Evolutionary conservation across 306 rosid species (phyloP).

Genomic region (Quillaja saponaria): DNA sequence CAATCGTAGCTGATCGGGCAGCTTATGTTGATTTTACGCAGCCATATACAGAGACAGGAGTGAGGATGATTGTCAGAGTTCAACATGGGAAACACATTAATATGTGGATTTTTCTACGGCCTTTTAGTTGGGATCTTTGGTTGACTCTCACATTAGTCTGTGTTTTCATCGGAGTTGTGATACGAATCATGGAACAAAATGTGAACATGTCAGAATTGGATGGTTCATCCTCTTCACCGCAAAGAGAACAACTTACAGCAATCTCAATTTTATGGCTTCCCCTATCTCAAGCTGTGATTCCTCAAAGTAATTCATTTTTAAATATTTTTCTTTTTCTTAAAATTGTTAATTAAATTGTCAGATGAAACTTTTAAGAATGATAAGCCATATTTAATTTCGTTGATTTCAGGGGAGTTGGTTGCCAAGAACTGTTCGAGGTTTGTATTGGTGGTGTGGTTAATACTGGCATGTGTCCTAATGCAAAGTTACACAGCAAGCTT

Average conservation of each 20-base stretch:
- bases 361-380: too few relatives aligned
- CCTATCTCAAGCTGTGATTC: slow-evolving; percentile 10
- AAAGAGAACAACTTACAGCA: background rate
- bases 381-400: too few relatives aligned
- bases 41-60: slow-evolving; percentile 15
- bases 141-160: background rate
- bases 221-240: background rate
- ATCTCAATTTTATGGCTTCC: slow-evolving; percentile 15
- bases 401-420: background rate
- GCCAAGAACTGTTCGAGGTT: too few relatives aligned
- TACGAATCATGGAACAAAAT: slow-evolving; percentile 20
- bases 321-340: background rate
- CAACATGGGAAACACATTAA: background rate
- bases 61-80: slow-evolving; percentile 16
- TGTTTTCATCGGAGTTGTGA: slow-evolving; percentile 1
- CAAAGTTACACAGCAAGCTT: too few relatives aligned
- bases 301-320: slow-evolving; percentile 9
- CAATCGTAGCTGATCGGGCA: slow-evolving; percentile 12
- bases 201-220: background rate
- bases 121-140: slow-evolving; percentile 33
- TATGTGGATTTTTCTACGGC: slow-evolving; percentile 26
- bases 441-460: too few relatives aligned
- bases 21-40: slow-evolving; percentile 23
- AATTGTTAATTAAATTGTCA: too few relatives aligned
- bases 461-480: too few relatives aligned